Evolutionary conservation across 2,329 filamentous ascomycete species (phyloP), one percentile per base, ranked within the genome.

Genomic region (Aspergillus aculeatinus): DNA sequence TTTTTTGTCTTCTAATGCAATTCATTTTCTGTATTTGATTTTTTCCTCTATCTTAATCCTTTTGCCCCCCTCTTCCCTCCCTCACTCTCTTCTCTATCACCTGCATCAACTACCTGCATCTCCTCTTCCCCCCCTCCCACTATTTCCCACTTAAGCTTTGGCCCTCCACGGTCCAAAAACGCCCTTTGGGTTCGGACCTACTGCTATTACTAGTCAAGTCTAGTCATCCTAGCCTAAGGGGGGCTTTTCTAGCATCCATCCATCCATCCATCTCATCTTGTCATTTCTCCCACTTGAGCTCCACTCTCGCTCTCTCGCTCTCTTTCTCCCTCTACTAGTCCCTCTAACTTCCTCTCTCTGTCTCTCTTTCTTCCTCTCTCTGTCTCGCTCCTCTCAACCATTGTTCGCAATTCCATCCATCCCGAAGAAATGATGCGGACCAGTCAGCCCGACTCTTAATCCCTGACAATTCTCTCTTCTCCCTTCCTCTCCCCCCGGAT

Each of bases 241-340:
- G 39, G 39, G 39, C 39, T 16, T 44, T 44, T 44, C n/a, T 12
- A 44, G 39, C 39, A 44, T 29, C 27, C 27, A 29, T 27, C 27
- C 27, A 27, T 42, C n/a, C 27, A 27, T 29, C 27, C 27, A 29
- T 42, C n/a, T 21, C 31, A 47, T 48, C 69, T 68, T 72, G 70
- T 71, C 70, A 35, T 54, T 35, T 51, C 7, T 35, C 29, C 49
- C 23, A 29, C 19, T 48, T 25, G 14, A n/a, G 39, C 39, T 44
- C 39, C 39, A 44, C 48, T 31, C 27, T 25, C 29, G 23, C 29
- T 27, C 23, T 86, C 86, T 90, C 90, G 94, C 58, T 91, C 89
- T 51, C 23, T 27, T 25, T 19, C 58, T 48, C n/a, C 10, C 39
- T 52, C 29, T 50, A 29, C 21, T 50, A 29, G 7, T 29, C 29